Evolutionary conservation across 2,329 filamentous ascomycete genomes (phyloP).

Genomic region (Didymella pomorum): DNA sequence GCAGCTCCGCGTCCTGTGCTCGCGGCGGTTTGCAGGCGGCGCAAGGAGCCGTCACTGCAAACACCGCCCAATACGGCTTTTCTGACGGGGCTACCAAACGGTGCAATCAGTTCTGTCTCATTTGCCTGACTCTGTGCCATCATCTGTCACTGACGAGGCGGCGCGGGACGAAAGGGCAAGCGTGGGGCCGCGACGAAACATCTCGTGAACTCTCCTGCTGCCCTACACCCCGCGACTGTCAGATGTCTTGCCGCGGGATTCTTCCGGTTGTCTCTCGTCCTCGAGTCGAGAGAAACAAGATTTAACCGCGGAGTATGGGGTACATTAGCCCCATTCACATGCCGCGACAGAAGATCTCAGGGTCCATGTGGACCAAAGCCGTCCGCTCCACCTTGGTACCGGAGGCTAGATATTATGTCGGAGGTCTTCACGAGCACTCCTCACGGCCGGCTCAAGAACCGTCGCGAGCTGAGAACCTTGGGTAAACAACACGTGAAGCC

Average conservation of each 20-base stretch:
- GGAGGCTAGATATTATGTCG: constrained; percentile 25
- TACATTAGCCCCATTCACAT: constrained; percentile 45
- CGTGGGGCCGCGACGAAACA: constrained; percentile 32
- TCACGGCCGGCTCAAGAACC: constrained; percentile 21
- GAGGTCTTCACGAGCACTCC: constrained; percentile 21
- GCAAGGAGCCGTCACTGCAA: constrained; percentile 7
- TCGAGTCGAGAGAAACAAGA: constrained; percentile 20
- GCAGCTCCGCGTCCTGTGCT: constrained; percentile 9
- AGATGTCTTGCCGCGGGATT: constrained; percentile 8
- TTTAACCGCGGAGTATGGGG: constrained; percentile 46
- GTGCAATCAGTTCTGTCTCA: constrained; percentile 18
- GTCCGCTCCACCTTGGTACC: constrained; percentile 25
- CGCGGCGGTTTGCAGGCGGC: constrained; percentile 10
- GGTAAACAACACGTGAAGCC: constrained; percentile 14
- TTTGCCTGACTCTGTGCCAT: constrained; percentile 11
- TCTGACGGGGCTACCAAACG: constrained; percentile 16
- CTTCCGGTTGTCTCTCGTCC: constrained; percentile 19
- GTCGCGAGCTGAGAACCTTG: background rate
- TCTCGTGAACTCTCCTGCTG: constrained; percentile 24
- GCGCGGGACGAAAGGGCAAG: constrained; percentile 13
- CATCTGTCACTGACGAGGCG: constrained; percentile 2
- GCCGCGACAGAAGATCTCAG: constrained; percentile 33
- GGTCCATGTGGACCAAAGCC: constrained; percentile 32
- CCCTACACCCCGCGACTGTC: constrained; percentile 11
- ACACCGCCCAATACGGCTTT: constrained; percentile 7